Evolutionary conservation across 2,329 filamentous ascomycete species (phyloP).

Genomic region (Fusarium sp.): DNA sequence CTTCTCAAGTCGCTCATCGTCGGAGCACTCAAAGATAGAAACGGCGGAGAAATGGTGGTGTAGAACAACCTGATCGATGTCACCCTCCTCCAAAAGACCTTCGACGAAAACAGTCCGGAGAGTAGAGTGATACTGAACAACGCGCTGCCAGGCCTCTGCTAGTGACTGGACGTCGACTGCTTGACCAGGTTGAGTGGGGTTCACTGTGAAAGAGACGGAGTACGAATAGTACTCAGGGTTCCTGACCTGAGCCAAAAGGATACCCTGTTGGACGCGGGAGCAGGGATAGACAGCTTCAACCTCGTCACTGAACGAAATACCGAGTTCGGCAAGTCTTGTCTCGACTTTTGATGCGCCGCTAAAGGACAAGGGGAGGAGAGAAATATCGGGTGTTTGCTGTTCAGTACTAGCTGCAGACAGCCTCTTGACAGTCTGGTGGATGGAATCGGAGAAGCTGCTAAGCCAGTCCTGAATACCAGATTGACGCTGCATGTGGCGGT

Average conservation of each 20-base stretch:
- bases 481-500: slow-evolving; percentile 20
- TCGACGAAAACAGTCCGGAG: slow-evolving; percentile 45
- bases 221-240: slow-evolving; percentile 39
- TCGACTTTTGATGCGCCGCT: neutral
- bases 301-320: neutral
- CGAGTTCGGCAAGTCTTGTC: neutral
- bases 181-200: neutral
- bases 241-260: slow-evolving; percentile 40
- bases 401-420: neutral
- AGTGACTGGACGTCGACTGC: slow-evolving; percentile 18
- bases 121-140: slow-evolving; percentile 39
- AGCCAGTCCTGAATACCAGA: neutral
- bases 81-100: slow-evolving; percentile 12
- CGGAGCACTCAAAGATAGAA: slow-evolving; percentile 1
- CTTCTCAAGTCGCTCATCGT: neutral
- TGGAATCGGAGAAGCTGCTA: too few species aligned
- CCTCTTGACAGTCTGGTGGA: neutral
- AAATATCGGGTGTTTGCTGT: slow-evolving; percentile 3
- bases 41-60: slow-evolving; percentile 4
- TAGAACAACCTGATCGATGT: slow-evolving; percentile 43
- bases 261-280: slow-evolving; percentile 43
- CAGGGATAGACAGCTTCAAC: slow-evolving; percentile 42
- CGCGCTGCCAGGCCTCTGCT: slow-evolving; percentile 36
- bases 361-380: slow-evolving; percentile 26
- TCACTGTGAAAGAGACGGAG: slow-evolving; percentile 36